These are phyloP conservation scores for Cystofilobasidium ferigula DNA, from an alignment of 768 basidiomycete genomes.

Conservation along the genomic window DNA sequence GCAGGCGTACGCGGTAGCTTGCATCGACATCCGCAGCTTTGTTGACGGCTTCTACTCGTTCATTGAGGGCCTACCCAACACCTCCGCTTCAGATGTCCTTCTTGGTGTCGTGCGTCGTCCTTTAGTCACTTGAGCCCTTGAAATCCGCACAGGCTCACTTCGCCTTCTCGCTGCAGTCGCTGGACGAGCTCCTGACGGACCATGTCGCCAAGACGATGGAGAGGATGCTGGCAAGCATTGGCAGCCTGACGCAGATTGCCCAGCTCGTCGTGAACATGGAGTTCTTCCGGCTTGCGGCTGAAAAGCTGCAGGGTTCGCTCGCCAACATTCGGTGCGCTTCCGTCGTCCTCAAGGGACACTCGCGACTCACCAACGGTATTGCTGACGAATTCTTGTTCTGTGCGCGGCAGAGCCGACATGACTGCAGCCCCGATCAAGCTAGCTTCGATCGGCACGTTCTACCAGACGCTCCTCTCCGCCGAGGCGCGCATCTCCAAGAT, in stretches of 20 bases:
- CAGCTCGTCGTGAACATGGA: conserved; percentile 88
- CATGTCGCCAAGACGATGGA: conserved; percentile 63
- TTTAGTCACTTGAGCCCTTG: background rate
- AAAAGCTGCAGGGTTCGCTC: conserved; percentile 71
- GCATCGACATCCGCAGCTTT: conserved; percentile 78
- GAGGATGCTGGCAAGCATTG: conserved; percentile 59
- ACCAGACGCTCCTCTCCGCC: conserved; percentile 56
- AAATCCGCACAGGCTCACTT: conserved; percentile 19
- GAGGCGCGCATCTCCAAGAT: conserved; percentile 64
- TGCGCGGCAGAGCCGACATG: background rate
- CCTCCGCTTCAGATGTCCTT: conserved; percentile 75
- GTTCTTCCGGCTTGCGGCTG: conserved; percentile 74
- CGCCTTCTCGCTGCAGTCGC: conserved; percentile 47
- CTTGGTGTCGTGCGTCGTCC: conserved; percentile 42
- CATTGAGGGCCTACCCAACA: conserved; percentile 88
- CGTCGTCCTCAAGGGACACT: conserved; percentile 41
- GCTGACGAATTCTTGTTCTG: too few species aligned
- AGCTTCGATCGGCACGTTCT: conserved; percentile 47
- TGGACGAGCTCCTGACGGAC: conserved; percentile 68
- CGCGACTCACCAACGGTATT: conserved; percentile 16
- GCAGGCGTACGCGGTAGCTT: conserved; percentile 85
- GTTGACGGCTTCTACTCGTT: conserved; percentile 94
- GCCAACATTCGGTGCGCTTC: conserved; percentile 69
- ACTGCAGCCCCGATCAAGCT: conserved; percentile 23
- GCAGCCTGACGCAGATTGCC: conserved; percentile 76